Percentiles rank a stretch among this genome's conserved stretches.
Evolutionary conservation across 192 early-diverging fungal species (phyloP).

Genomic region (Backusella australiensis): DNA sequence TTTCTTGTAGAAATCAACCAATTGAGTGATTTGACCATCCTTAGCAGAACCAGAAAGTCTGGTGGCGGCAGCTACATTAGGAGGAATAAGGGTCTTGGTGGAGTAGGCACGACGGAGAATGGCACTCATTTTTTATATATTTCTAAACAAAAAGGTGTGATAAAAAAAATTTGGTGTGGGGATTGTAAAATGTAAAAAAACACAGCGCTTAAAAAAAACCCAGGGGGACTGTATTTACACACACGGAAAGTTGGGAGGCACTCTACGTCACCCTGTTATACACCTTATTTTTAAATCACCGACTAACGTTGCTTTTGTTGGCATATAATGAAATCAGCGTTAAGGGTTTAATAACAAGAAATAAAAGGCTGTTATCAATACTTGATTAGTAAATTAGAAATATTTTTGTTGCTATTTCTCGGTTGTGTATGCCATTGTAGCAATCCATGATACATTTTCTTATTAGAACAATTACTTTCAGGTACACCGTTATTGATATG

Average conservation of each 20-base stretch:
- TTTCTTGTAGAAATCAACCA: slow-evolving; percentile 73
- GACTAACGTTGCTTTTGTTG: neutral
- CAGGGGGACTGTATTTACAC: neutral
- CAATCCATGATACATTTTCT: no score
- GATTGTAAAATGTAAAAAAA: neutral
- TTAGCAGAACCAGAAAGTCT: slow-evolving; percentile 55
- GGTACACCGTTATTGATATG: no score
- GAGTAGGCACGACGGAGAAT: slow-evolving; percentile 44
- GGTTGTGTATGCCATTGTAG: no score
- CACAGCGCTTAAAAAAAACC: neutral
- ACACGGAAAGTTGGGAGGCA: neutral
- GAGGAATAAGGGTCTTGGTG: slow-evolving; percentile 64
- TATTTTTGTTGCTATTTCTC: no score
- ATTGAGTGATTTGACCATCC: slow-evolving; percentile 56
- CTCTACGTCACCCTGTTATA: neutral
- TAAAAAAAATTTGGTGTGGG: neutral
- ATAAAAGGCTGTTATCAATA: no score
- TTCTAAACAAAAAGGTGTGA: slow-evolving; percentile 2
- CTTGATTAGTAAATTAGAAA: no score
- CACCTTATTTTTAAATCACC: neutral
- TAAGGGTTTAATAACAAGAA: no score
- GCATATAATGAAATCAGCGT: no score
- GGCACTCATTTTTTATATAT: slow-evolving; percentile 25
- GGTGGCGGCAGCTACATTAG: slow-evolving; percentile 68
- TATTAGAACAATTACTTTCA: no score